Base-by-base conservation (phyloP, 2,329 filamentous ascomycete genomes). In the Salinomyces thailandicus region DNA sequence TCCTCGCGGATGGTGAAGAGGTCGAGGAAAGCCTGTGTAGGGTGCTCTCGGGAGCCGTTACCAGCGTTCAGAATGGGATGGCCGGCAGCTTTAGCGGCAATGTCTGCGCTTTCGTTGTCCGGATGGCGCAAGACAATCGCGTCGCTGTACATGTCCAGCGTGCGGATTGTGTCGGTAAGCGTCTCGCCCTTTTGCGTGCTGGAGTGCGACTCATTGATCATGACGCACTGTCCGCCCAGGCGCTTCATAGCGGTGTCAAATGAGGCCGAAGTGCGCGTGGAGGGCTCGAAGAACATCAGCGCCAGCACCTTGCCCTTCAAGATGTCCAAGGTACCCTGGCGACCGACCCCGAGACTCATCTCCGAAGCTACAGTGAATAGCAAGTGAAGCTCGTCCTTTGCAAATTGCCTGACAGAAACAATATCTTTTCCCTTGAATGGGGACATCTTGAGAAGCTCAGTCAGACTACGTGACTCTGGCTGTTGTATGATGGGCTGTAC, bases 241-340 rank as follows among this genome's bases (percentile, higher is more conserved):
- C 93, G 82, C 70, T 98, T 93, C 91, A 98, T 98, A 28, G 91
- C 91, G 38, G 89, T 84, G 57, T 98, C 91, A 53, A 98, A 98
- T 3, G 91, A 98, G 24, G 84, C 78, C 9, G 89, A 95, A 4
- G 91, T 98, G 37, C 91, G 77, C 2, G 91, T 98, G 1, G 89
- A 96, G 2, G 91, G 91, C 70, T 98, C 91, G 62, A 87, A 98
- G 73, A 98, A 98, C 67, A 98, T 77, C 2, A 85, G 91, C 64
- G 81, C 85, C 24, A 98, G 73, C 9, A 98, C 76, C 31, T 83
- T 79, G 18, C 87, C 86, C 52, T 82, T 84, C 43, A 98, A 76
- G 38, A 93, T 72, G 54, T 91, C 81, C 34, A 98, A 71, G 18
- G 91, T 82, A 41, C 91, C 91, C 53, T 93, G 81, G 33, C 87